Base-by-base conservation (phyloP, 2,329 filamentous ascomycete species). In the Pezicula neosporulosa region DNA sequence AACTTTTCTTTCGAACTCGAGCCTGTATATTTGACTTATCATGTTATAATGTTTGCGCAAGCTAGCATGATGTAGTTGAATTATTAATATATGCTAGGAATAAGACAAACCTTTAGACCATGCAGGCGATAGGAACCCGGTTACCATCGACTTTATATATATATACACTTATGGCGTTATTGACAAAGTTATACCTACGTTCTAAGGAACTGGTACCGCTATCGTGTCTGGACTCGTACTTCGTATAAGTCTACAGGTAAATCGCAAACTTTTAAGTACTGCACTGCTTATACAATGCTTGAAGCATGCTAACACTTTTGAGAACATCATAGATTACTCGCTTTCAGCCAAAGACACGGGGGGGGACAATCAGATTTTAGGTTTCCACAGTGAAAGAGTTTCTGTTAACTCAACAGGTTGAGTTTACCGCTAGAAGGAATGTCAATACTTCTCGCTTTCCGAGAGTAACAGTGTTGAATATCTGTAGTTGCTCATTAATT, bases 71-170 rank as follows among this genome's bases (percentile, higher is more conserved):
- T 42, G 10, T 16, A n/a, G 3, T n/a, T 8, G 19, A 42, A 42
- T 19, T 4, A 42, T 21, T 16, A 5, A 12, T 18, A 42, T 3
- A 19, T 42, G 10, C 15, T 24, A 24, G 24, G 24, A 16, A 42
- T 6, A 2, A 15, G 39, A 42, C 39, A 21, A 12, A 16, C 39
- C 10, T 6, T n/a, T 42, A 5, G 19, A 85, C 55, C 66, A 70
- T 15, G 70, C 73, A 0, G 82, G 81, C 1, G 86, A 86, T 6
- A 78, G 71, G 24, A 76, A 82, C 3, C 71, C 82, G 44, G 71
- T 86, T 12, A 77, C 62, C 0, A 73, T 84, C 24, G 72, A 69
- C 8, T 62, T 68, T 2, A 69, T 69, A 38, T 73, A 73, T 43
- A 70, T 80, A 73, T 43, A 70, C 80, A 8, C 63, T 74, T 0